phyloP scores from a whole-genome alignment of 2,329 filamentous ascomycete species.

The Ophiostoma populinum region DNA sequence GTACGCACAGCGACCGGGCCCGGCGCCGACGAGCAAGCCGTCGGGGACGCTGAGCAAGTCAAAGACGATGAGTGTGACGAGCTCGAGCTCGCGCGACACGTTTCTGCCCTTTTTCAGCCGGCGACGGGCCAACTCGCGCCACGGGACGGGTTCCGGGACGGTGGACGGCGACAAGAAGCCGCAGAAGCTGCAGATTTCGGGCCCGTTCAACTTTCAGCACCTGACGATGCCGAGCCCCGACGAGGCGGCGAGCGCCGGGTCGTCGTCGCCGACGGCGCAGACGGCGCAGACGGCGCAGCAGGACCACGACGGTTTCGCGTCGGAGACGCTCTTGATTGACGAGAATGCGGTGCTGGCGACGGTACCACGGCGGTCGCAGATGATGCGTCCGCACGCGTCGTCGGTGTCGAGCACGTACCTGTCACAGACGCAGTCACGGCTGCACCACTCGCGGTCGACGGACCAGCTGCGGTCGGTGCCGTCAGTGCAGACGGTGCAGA shows the following conservation, averaged over 20 bases:
- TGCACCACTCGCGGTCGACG: conserved; percentile 30
- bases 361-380: conserved; percentile 12
- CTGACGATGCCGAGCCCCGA: conserved; percentile 40
- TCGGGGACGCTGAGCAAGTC: conserved; percentile 21
- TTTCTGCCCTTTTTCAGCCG: conserved; percentile 33
- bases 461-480: conserved; percentile 25
- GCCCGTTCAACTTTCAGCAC: conserved; percentile 50
- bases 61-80: neutral
- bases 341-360: conserved; percentile 7
- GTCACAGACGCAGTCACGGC: conserved; percentile 15
- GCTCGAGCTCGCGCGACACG: neutral
- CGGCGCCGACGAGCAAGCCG: conserved; percentile 1
- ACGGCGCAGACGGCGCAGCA: neutral
- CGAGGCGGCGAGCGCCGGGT: conserved; percentile 17
- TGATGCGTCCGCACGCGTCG: conserved; percentile 17
- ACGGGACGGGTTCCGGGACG: conserved; percentile 16
- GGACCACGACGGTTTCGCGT: conserved; percentile 26
- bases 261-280: conserved; percentile 19
- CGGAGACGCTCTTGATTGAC: conserved; percentile 20
- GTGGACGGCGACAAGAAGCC: no score
- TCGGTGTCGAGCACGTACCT: conserved; percentile 8
- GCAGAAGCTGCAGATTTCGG: conserved; percentile 35
- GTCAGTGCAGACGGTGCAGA: conserved; percentile 32
- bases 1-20: neutral
- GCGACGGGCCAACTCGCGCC: conserved; percentile 24